Evolutionary conservation across 768 basidiomycete species (phyloP).

Genomic region (Psilocybe tampanensis): DNA sequence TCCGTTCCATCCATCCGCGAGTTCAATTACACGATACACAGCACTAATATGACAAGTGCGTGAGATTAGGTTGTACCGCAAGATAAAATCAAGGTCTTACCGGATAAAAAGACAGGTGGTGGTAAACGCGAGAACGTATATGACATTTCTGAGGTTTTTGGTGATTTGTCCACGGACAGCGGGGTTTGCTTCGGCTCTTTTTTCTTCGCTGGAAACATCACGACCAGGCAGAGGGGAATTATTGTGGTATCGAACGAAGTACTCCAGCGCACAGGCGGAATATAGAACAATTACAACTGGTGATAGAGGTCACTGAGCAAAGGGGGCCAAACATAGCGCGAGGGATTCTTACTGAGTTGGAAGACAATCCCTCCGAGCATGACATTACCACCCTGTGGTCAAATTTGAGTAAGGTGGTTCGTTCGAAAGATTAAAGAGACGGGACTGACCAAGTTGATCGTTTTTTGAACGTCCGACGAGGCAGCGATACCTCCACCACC

Average conservation of each 20-base stretch:
- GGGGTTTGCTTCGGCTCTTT: neutral
- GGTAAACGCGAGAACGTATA: neutral
- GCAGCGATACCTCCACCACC: constrained; percentile 53
- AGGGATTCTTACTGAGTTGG: constrained; percentile 39
- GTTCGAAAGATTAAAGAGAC: neutral
- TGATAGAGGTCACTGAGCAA: neutral
- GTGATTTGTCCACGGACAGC: neutral
- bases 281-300: constrained; percentile 41
- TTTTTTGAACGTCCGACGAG: constrained; percentile 17
- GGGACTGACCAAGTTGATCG: constrained; percentile 3
- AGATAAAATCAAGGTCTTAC: neutral
- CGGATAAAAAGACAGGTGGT: neutral
- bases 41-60: constrained; percentile 35
- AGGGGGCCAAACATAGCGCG: too few relatives aligned
- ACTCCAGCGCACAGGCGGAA: constrained; percentile 45
- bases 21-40: constrained; percentile 53
- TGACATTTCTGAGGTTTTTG: neutral
- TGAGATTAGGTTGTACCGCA: constrained; percentile 6
- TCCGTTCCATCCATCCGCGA: constrained; percentile 53
- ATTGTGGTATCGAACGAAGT: constrained; percentile 39
- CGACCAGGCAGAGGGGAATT: constrained; percentile 33
- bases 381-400: constrained; percentile 44
- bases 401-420: neutral
- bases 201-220: neutral
- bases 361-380: constrained; percentile 56